Base-by-base conservation (phyloP, 192 early-diverging fungal species). In the Coemansia sp. region DNA sequence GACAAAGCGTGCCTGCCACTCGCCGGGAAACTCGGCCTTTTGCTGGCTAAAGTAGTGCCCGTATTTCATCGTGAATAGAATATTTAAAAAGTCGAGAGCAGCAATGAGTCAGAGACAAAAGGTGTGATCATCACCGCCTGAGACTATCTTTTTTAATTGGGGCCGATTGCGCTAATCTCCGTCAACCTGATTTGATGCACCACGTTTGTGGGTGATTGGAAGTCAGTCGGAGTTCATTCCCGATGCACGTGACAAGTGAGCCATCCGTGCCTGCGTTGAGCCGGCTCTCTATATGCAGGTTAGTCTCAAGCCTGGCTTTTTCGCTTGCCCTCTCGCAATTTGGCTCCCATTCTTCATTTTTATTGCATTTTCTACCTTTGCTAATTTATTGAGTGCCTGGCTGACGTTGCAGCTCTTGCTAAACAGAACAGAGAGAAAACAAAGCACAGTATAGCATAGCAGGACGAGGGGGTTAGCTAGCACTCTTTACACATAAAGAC, bases 21-120 rank as follows among this genome's bases (percentile, higher is more conserved):
- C 75, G 35, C 49, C 65, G 0, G 91, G 88, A 18, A 93, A 75
- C 54, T 81, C 81, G n/a, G 47, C 53, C 54, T 83, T 85, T 44
- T 86, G 80, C 71, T 87, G 87, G 29, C 77, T 65, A 32, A 89
- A 77, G 64, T 88, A 88, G 42, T 81, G 82, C 32, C 88, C 89
- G 80, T 86, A 91, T 71, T 91, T 91, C 89, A 91, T 91, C 18
- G 29, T 28, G 23, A 44, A 30, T n/a, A n/a, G n/a, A n/a, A n/a
- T n/a, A n/a, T n/a, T n/a, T n/a, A n/a, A n/a, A n/a, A n/a, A n/a
- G n/a, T n/a, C n/a, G n/a, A n/a, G n/a, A n/a, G n/a, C n/a, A n/a
- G n/a, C n/a, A n/a, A n/a, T n/a, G n/a, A n/a, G n/a, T n/a, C n/a
- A n/a, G n/a, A n/a, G n/a, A n/a, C n/a, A n/a, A n/a, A n/a, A n/a